These are phyloP conservation scores for Axilococcus clingmanii DNA, from an alignment of 139 green algal genomes.

Conservation along the genomic window DNA sequence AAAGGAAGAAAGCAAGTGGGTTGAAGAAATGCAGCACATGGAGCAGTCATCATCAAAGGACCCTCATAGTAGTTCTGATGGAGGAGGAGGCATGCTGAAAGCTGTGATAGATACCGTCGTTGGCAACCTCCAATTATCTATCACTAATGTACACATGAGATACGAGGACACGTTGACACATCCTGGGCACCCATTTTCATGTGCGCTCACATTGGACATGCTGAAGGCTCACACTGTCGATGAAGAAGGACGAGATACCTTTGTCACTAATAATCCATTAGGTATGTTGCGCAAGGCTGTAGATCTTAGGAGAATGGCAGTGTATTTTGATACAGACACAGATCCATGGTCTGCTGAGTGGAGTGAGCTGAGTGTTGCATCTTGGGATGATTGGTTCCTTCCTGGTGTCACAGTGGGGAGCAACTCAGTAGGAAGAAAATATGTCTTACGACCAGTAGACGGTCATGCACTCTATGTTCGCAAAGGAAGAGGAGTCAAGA, in stretches of 20 bases:
- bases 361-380: slow-evolving; percentile 23
- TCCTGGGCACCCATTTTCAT: slow-evolving; percentile 50
- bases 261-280: slow-evolving; percentile 64
- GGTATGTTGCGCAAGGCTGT: slow-evolving; percentile 75
- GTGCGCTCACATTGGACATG: slow-evolving; percentile 61
- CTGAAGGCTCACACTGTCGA: slow-evolving; percentile 81
- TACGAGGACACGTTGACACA: slow-evolving; percentile 42
- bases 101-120: slow-evolving; percentile 72
- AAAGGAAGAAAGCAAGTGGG: slow-evolving; percentile 13
- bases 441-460: slow-evolving; percentile 57
- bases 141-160: slow-evolving; percentile 91
- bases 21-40: slow-evolving; percentile 15
- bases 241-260: slow-evolving; percentile 57
- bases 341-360: slow-evolving; percentile 40
- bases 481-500: slow-evolving; percentile 27
- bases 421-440: slow-evolving; percentile 21
- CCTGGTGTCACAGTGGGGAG: slow-evolving; percentile 23
- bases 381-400: slow-evolving; percentile 71
- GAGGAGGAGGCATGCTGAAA: slow-evolving; percentile 36
- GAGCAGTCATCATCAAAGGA: slow-evolving; percentile 8
- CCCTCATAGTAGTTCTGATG: background rate
- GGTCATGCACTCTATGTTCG: slow-evolving; percentile 49
- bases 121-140: slow-evolving; percentile 72
- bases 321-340: slow-evolving; percentile 74
- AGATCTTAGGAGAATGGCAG: slow-evolving; percentile 41